Evolutionary conservation across 768 basidiomycete species (phyloP).

Genomic region (Candolleomyces efflorescens): DNA sequence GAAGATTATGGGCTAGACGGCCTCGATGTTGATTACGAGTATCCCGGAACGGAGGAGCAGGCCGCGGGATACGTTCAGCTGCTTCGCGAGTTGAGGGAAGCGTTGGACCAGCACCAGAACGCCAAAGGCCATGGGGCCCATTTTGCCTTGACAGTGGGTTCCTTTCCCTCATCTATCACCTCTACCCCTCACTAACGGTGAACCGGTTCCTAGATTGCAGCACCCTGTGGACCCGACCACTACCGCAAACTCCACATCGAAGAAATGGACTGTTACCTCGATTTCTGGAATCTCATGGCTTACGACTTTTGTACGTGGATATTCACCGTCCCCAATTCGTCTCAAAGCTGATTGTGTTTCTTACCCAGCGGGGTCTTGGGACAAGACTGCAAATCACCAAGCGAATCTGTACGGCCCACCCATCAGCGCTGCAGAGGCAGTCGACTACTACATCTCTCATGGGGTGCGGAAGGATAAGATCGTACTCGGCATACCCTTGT

Average conservation of each 20-base stretch:
- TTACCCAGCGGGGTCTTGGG: conserved; percentile 70
- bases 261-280: conserved; percentile 86
- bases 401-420: conserved; percentile 75
- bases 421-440: conserved; percentile 57
- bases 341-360: conserved; percentile 1
- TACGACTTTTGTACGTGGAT: conserved; percentile 68
- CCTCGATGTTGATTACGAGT: conserved; percentile 91
- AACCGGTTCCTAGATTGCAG: conserved; percentile 60
- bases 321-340: background rate
- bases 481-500: conserved; percentile 88
- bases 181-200: background rate
- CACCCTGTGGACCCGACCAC: conserved; percentile 87
- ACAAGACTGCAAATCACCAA: conserved; percentile 70
- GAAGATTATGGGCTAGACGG: conserved; percentile 95
- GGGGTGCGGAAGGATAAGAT: conserved; percentile 80
- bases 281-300: conserved; percentile 98
- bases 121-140: conserved; percentile 51
- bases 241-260: conserved; percentile 73
- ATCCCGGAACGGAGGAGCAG: conserved; percentile 74
- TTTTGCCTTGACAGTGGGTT: conserved; percentile 71
- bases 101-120: conserved; percentile 70
- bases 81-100: conserved; percentile 68
- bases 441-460: conserved; percentile 63
- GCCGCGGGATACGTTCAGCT: conserved; percentile 83
- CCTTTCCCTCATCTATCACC: background rate